Evolutionary conservation across 805 yeast species (phyloP).

Genomic region (Candida germanica): DNA sequence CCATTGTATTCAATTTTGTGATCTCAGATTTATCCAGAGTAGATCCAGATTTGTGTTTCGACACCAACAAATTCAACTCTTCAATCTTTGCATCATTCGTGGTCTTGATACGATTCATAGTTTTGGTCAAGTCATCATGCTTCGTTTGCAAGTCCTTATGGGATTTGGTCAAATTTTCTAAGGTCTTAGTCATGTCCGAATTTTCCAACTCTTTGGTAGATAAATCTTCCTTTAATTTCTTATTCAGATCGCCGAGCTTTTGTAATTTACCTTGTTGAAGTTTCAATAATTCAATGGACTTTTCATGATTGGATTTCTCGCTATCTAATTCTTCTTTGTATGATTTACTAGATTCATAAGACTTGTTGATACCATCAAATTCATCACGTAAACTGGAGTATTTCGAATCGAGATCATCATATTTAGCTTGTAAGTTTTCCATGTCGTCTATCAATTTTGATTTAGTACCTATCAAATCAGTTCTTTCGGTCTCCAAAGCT

Average conservation of each 20-base stretch:
- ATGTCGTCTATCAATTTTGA: conserved; percentile 6
- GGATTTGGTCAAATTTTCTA: conserved; percentile 3
- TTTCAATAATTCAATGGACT: conserved; percentile 12
- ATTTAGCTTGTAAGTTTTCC: conserved; percentile 7
- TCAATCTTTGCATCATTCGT: conserved; percentile 3
- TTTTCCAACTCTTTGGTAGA: conserved; percentile 4
- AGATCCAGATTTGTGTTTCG: conserved; percentile 5
- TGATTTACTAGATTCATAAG: conserved; percentile 3
- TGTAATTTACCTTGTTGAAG: conserved; percentile 24
- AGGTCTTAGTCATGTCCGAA: conserved; percentile 1
- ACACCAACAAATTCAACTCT: conserved; percentile 4
- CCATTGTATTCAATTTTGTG: conserved; percentile 5
- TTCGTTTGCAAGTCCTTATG: conserved; percentile 2
- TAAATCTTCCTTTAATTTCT: conserved; percentile 10
- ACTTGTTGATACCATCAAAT: conserved; percentile 4
- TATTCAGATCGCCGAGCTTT: conserved; percentile 17
- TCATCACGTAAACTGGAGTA: conserved; percentile 4
- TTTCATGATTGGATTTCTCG: conserved; percentile 12
- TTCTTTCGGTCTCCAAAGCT: conserved; percentile 20
- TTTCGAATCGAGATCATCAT: conserved; percentile 7
- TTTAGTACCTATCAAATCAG: conserved; percentile 14
- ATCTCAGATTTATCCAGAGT: conserved; percentile 9
- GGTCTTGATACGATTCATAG: conserved; percentile 2
- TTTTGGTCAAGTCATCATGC: conserved; percentile 5
- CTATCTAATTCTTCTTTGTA: conserved; percentile 5